Percentiles rank a stretch among this genome's conserved stretches.
Conservation (phyloP, 805 yeast species). For the Vanderwaltozyma polyspora region DNA sequence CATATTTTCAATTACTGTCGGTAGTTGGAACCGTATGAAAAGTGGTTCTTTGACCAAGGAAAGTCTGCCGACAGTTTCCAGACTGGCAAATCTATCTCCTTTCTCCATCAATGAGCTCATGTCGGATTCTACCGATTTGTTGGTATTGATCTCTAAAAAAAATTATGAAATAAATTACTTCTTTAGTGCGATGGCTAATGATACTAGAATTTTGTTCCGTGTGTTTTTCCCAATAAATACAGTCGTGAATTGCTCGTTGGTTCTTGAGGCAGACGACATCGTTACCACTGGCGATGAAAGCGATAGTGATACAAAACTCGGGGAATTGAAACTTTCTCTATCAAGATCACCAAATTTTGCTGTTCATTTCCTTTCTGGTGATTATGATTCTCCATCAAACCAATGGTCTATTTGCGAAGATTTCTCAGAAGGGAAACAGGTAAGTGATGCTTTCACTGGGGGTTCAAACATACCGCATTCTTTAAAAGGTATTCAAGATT, state of each 20-base stretch:
- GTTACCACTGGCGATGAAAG: conserved; percentile 5
- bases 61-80: conserved; percentile 31
- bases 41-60: conserved; percentile 40
- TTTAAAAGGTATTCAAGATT: conserved; percentile 44
- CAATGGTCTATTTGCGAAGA: conserved; percentile 61
- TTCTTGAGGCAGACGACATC: conserved; percentile 32
- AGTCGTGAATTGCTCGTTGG: conserved; percentile 48
- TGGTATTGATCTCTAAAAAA: conserved; percentile 59
- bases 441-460: conserved; percentile 51
- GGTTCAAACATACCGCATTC: conserved; percentile 61
- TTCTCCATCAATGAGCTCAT: conserved; percentile 49
- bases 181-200: conserved; percentile 61
- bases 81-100: conserved; percentile 55
- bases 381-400: conserved; percentile 29
- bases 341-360: conserved; percentile 66
- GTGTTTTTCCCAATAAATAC: conserved; percentile 58
- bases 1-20: conserved; percentile 58
- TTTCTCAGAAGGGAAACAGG: conserved; percentile 76
- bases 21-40: conserved; percentile 70
- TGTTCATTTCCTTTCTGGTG: conserved; percentile 49
- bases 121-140: conserved; percentile 53
- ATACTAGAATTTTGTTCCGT: conserved; percentile 56
- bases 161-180: conserved; percentile 68
- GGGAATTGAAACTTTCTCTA: conserved; percentile 41
- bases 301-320: conserved; percentile 17